Conservation (phyloP, 768 basidiomycete species). For the Amanita fuliginea region DNA sequence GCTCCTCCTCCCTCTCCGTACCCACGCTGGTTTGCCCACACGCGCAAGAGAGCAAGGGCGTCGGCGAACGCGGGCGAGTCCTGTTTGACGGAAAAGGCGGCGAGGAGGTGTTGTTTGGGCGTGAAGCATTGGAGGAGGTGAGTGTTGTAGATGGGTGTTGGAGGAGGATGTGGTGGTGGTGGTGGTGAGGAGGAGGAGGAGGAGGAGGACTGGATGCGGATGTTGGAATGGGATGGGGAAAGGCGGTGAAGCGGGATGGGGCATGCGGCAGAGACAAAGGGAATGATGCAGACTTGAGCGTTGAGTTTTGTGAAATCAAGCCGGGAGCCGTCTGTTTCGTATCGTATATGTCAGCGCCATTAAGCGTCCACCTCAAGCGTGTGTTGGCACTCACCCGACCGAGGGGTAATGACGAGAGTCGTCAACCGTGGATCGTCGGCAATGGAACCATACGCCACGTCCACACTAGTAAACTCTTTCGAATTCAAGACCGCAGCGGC, state of each 20-base stretch:
- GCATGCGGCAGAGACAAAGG: constrained; percentile 44
- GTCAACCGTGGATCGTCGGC: constrained; percentile 55
- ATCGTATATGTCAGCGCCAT: constrained; percentile 16
- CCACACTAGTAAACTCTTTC: constrained; percentile 39
- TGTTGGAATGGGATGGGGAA: constrained; percentile 65
- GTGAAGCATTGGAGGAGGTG: constrained; percentile 45
- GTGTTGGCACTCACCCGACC: constrained; percentile 41
- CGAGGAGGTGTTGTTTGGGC: constrained; percentile 41
- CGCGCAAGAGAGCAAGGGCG: constrained; percentile 66
- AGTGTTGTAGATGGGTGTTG: constrained; percentile 78
- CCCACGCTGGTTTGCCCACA: constrained; percentile 88
- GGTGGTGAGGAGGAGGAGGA: constrained; percentile 2
- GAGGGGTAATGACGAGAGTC: constrained; percentile 48
- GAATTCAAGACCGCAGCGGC: constrained; percentile 45
- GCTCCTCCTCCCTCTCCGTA: constrained; percentile 48
- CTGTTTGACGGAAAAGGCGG: constrained; percentile 41
- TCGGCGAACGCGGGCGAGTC: constrained; percentile 56
- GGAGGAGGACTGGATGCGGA: constrained; percentile 16
- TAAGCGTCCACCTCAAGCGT: too few species aligned
- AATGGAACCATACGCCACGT: constrained; percentile 49
- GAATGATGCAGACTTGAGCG: constrained; percentile 64
- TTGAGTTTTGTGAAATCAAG: constrained; percentile 59
- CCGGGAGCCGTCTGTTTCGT: constrained; percentile 37
- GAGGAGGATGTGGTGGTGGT: constrained; percentile 9
- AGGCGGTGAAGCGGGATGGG: constrained; percentile 60